Base-by-base conservation (phyloP, 805 yeast species). In the Wickerhamomyces queroliae region DNA sequence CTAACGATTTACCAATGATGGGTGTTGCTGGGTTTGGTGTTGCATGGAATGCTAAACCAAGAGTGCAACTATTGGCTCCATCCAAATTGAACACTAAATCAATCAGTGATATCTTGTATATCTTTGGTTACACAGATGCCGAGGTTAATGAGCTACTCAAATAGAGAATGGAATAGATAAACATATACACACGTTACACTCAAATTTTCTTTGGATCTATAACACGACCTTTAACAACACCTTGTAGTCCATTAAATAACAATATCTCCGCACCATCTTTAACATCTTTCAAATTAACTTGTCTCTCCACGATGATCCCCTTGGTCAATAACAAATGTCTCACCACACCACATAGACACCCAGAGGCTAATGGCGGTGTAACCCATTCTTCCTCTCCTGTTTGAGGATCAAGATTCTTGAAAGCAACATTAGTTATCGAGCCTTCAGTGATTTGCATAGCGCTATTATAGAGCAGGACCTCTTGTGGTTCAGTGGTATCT, bases 11-110 rank as follows among this genome's bases (percentile, higher is more conserved):
- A 55, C 74, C 76, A 33, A 95, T 95, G 89, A 93, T 93, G 98
- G 74, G 67, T 2, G 76, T 64, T 12, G 96, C 96, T 2, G 98
- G 98, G 0, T 84, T 78, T 58, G 99, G 99, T 17, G 70, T 93
- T 39, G 99, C 99, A 0, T 93, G 96, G 95, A 85, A 88, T 58
- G 99, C 98, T 17, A 93, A 93, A 59, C 97, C 98, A 18, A 80
- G 72, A 47, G 99, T 93, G 2, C 97, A 89, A 60, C 58, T 63
- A 42, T 66, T 69, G 48, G 98, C 99, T 0, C 96, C 96, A 16
- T 71, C 86, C 32, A 72, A 84, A 44, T 68, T 93, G 46, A 93
- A 93, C 58, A 69, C 91, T 0, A 66, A 70, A n/a, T 69, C 83
- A 5, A 70, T 93, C 58, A 67, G 68, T 44, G 96, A 91, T 59